Percentiles rank a stretch among this genome's conserved stretches.
Conservation (phyloP, 352 stramenopile genomes). For the Globisporangium okanoganense region DNA sequence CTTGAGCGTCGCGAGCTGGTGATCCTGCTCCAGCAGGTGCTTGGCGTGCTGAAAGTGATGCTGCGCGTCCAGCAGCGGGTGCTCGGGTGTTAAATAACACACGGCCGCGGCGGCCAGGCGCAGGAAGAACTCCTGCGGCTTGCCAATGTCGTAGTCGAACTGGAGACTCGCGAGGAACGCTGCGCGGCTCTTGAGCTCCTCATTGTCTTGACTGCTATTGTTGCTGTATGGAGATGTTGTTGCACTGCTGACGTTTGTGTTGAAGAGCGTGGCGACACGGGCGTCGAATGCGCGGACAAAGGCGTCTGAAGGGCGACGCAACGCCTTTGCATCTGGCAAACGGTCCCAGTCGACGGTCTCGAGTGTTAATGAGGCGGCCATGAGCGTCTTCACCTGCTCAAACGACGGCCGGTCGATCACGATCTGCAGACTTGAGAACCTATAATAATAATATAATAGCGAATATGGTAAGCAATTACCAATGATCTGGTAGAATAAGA, state of each 20-base stretch:
- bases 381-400: conserved; percentile 38
- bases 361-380: conserved; percentile 39
- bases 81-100: conserved; percentile 34
- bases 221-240: neutral
- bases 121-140: conserved; percentile 64
- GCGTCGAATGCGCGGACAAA: conserved; percentile 44
- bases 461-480: too few relatives aligned
- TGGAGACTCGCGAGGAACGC: conserved; percentile 52
- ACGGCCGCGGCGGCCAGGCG: conserved; percentile 46
- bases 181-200: conserved; percentile 12
- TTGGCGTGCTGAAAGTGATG: conserved; percentile 49
- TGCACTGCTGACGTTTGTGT: neutral
- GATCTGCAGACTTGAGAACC: conserved; percentile 83
- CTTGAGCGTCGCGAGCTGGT: conserved; percentile 69
- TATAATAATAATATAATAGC: conserved; percentile 13
- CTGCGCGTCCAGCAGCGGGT: conserved; percentile 31
- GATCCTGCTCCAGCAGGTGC: conserved; percentile 60
- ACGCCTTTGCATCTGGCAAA: conserved; percentile 6
- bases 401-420: conserved; percentile 62
- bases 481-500: too few relatives aligned
- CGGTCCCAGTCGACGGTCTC: conserved; percentile 26
- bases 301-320: conserved; percentile 16
- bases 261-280: conserved; percentile 35
- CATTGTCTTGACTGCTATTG: neutral
- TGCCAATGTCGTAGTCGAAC: conserved; percentile 76